Conservation (phyloP, 495 filamentous ascomycete genomes). For the Lepidopterella palustris region DNA sequence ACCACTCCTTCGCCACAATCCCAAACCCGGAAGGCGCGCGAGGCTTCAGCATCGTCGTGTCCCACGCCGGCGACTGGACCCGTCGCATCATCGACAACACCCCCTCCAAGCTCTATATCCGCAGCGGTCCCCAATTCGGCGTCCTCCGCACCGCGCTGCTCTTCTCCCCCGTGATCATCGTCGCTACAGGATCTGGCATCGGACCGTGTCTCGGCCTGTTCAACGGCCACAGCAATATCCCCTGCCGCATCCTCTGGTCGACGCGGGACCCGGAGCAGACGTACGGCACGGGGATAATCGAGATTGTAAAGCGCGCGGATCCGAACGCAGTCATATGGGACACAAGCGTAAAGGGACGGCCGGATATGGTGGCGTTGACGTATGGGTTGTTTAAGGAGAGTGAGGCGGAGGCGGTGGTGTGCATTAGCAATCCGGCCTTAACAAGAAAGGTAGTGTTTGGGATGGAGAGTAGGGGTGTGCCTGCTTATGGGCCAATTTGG, state of each 20-base stretch:
- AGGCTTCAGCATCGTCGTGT: constrained; percentile 26
- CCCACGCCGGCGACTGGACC: constrained; percentile 30
- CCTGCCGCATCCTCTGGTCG: constrained; percentile 55
- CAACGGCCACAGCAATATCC: constrained; percentile 20
- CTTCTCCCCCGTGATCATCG: constrained; percentile 25
- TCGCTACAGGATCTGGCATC: constrained; percentile 29
- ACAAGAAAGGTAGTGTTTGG: constrained; percentile 69
- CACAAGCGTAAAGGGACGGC: constrained; percentile 43
- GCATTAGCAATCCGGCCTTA: constrained; percentile 68
- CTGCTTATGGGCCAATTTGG: constrained; percentile 74
- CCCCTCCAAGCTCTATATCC: constrained; percentile 16
- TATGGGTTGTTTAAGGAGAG: constrained; percentile 52
- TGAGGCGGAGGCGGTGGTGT: constrained; percentile 64
- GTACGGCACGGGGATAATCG: constrained; percentile 47
- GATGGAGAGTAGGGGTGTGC: constrained; percentile 60
- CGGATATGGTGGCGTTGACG: constrained; percentile 53
- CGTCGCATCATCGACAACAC: constrained; percentile 19
- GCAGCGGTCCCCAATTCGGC: constrained; percentile 19
- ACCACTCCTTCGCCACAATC: constrained; percentile 29
- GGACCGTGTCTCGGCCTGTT: constrained; percentile 36
- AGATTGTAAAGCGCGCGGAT: constrained; percentile 48
- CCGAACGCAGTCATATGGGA: constrained; percentile 50
- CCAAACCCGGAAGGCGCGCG: constrained; percentile 14
- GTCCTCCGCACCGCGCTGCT: constrained; percentile 22
- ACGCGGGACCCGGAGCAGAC: constrained; percentile 49